phyloP scores from a whole-genome alignment of 2,329 filamentous ascomycete genomes.

The Hypocrella siamensis region DNA sequence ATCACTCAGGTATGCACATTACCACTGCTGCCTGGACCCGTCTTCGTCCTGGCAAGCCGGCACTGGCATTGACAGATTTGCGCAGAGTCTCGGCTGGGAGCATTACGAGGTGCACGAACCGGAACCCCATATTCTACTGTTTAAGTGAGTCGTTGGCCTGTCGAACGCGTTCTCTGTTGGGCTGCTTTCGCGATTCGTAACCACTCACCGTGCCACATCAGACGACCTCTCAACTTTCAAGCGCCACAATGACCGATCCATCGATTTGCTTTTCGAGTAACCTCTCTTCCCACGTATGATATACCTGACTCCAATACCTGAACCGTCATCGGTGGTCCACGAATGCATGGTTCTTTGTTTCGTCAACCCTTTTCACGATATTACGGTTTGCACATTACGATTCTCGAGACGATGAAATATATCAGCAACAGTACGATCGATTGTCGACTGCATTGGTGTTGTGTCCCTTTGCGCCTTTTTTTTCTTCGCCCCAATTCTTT shows the following conservation, averaged over 20 bases:
- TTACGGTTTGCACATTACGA: constrained; percentile 8
- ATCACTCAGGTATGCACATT: constrained; percentile 80
- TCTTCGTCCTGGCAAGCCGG: neutral
- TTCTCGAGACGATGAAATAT: constrained; percentile 3
- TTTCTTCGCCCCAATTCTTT: neutral
- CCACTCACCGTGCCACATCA: constrained; percentile 17
- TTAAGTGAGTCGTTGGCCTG: constrained; percentile 53
- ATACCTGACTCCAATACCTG: constrained; percentile 4
- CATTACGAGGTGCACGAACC: constrained; percentile 99
- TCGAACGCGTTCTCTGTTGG: neutral
- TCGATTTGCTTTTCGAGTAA: constrained; percentile 3
- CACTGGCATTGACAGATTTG: constrained; percentile 2
- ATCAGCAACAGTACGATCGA: constrained; percentile 2
- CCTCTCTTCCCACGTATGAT: constrained; percentile 9
- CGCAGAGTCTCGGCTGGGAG: constrained; percentile 94
- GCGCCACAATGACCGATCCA: constrained; percentile 36
- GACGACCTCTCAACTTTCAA: constrained; percentile 74
- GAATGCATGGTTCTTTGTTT: constrained; percentile 7
- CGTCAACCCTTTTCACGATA: constrained; percentile 8
- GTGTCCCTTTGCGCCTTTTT: neutral
- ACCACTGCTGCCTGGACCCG: neutral
- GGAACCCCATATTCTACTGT: constrained; percentile 93
- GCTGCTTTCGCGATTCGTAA: neutral
- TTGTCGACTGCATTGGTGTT: neutral
- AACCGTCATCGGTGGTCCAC: constrained; percentile 4